phyloP scores from a whole-genome alignment of 345 rosid species.

The Camelina laxa region DNA sequence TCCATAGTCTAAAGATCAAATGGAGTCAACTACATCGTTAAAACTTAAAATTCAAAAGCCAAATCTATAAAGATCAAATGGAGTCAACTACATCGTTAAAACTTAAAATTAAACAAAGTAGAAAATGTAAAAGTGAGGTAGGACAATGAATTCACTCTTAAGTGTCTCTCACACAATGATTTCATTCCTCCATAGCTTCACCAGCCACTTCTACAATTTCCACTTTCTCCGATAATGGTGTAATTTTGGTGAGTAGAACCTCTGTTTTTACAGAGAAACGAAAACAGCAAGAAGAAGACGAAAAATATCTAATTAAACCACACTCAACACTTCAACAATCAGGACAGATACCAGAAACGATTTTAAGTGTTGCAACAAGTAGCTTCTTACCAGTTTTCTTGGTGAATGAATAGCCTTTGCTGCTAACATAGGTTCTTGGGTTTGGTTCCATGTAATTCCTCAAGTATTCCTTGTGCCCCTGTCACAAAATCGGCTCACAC shows the following conservation, averaged over 20 bases:
- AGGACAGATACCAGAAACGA: conserved; percentile 14
- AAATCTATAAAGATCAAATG: too few species aligned
- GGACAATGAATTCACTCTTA: neutral
- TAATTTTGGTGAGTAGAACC: conserved; percentile 68
- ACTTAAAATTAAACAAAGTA: neutral
- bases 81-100: too few species aligned
- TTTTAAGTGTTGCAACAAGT: neutral
- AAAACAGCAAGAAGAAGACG: neutral
- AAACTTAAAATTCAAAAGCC: too few species aligned
- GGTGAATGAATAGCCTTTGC: conserved; percentile 65
- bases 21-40: too few species aligned
- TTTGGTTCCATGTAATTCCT: conserved; percentile 83
- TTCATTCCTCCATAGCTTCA: conserved; percentile 78
- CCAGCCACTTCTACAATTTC: conserved; percentile 56
- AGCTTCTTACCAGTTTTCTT: conserved; percentile 68
- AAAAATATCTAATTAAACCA: neutral
- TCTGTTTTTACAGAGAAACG: conserved; percentile 50
- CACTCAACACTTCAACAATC: neutral
- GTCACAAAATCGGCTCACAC: conserved; percentile 31
- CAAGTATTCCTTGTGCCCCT: conserved; percentile 77
- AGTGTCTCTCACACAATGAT: neutral
- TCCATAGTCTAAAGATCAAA: neutral
- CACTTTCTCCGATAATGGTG: conserved; percentile 58
- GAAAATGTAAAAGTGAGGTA: conserved; percentile 17
- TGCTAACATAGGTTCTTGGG: conserved; percentile 68